These are phyloP conservation scores for Podospora sp. DNA, from an alignment of 495 filamentous ascomycete species.

Conservation along the genomic window DNA sequence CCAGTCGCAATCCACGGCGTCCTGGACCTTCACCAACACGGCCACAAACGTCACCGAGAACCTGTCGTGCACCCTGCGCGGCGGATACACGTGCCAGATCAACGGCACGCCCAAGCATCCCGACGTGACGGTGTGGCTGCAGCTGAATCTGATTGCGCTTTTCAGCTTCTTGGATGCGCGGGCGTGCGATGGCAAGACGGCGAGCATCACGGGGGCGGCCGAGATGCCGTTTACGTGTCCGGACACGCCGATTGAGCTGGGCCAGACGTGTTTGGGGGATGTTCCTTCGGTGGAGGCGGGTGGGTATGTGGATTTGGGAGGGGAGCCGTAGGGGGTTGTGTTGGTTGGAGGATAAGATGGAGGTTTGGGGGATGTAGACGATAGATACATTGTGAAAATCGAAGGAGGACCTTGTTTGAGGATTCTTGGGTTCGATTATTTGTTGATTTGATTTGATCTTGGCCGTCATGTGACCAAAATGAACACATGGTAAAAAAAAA, in stretches of 20 bases:
- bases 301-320: neutral
- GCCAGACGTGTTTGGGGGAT: neutral
- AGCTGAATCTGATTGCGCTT: conserved; percentile 12
- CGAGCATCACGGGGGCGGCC: neutral
- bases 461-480: too few species aligned
- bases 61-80: conserved; percentile 6
- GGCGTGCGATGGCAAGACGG: conserved; percentile 8
- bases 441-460: too few species aligned
- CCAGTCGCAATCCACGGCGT: neutral
- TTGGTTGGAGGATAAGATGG: too few species aligned
- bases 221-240: conserved; percentile 4
- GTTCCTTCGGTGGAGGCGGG: neutral
- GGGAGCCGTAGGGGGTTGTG: too few species aligned
- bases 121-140: conserved; percentile 9
- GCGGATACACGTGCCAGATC: conserved; percentile 15
- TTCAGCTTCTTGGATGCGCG: neutral
- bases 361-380: too few species aligned
- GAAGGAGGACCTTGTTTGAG: too few species aligned
- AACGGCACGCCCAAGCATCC: conserved; percentile 15
- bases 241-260: neutral
- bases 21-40: conserved; percentile 8
- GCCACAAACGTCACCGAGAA: conserved; percentile 14
- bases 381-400: too few species aligned
- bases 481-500: too few species aligned
- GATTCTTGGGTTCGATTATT: too few species aligned